These are phyloP conservation scores for Exophiala lecanii-corni DNA, from an alignment of 2,329 filamentous ascomycete genomes.

Conservation along the genomic window DNA sequence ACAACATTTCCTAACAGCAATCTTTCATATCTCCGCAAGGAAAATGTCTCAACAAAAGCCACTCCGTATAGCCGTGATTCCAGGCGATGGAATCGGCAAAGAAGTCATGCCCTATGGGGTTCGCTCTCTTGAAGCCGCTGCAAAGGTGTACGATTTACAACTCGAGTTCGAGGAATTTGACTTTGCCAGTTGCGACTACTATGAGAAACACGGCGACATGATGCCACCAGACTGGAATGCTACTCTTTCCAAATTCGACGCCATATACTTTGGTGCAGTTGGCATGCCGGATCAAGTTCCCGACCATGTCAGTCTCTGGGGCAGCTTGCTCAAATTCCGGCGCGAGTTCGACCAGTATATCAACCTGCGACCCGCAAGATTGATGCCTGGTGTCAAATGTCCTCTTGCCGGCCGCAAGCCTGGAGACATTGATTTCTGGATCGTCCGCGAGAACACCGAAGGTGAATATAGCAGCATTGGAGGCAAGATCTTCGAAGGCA, in stretches of 20 bases:
- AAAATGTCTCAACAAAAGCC: not conserved
- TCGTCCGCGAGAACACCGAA: conserved; percentile 99
- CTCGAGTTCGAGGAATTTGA: conserved; percentile 51
- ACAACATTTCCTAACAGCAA: too few relatives aligned
- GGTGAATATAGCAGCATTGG: conserved; percentile 94
- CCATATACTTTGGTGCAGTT: conserved; percentile 57
- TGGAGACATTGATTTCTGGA: conserved; percentile 47
- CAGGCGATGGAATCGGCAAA: conserved; percentile 60
- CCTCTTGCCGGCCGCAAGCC: conserved; percentile 45
- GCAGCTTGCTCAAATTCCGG: conserved; percentile 52
- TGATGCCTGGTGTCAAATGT: conserved; percentile 49
- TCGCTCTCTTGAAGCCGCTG: conserved; percentile 29
- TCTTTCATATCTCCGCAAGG: too few relatives aligned
- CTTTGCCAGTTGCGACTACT: conserved; percentile 44
- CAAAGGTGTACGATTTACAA: conserved; percentile 17
- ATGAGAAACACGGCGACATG: conserved; percentile 50
- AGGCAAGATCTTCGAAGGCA: conserved; percentile 24
- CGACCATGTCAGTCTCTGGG: conserved; percentile 55
- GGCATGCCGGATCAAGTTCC: conserved; percentile 47
- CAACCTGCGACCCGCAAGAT: conserved; percentile 51
- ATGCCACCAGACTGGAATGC: conserved; percentile 49
- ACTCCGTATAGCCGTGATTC: conserved; percentile 51
- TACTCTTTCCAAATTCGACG: conserved; percentile 49
- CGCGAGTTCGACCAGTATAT: conserved; percentile 54
- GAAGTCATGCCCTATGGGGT: conserved; percentile 54